Base-by-base conservation (phyloP, 1,284 basidiomycete genomes). In the Trichosporon ovoides region DNA sequence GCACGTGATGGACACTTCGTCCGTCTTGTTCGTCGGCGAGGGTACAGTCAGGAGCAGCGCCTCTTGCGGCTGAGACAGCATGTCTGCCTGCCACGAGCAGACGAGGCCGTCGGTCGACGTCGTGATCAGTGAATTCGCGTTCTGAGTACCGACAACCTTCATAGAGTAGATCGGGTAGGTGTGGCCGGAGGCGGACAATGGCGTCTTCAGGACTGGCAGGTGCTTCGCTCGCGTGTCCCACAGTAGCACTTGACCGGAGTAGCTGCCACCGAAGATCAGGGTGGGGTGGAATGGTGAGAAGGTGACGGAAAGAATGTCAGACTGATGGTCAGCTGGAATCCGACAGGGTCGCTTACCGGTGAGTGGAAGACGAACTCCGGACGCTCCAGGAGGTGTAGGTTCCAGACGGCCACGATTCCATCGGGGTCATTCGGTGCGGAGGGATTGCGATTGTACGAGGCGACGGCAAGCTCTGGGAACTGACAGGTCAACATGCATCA, bases 191-290 rank as follows among this genome's bases (percentile, higher is more conserved):
- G 92, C 90, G 7, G 91, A 94, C 46, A 98, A 79, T 0, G 96
- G 96, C 5, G 95, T 96, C 79, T 98, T 98, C 60, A 98, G 82
- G 1, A 98, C 91, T 0, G 96, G 95, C 6, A 97, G 80, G 70
- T 95, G 91, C 68, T 95, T 93, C 0, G 93, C 90, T 48, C 95
- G 85, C n/a, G 94, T 98, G 74, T 99, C 95, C 96, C 96, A 99
- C 1, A 98, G 82, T 37, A 98, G 79, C 57, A 99, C 95, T 79
- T 99, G 96, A 9, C 96, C 96, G 28, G 92, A 95, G 74, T 98
- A 98, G 12, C 94, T 97, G 12, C 96, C 96, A 53, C 96, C 96
- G 65, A 98, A 95, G 40, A 98, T 84, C 9, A 98, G 84, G 66
- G 96, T 98, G 1, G 96, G 90, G 75, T 98, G 94, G 78, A 97